Conservation (phyloP, 352 stramenopile species). For the Pythium phragmitis region DNA sequence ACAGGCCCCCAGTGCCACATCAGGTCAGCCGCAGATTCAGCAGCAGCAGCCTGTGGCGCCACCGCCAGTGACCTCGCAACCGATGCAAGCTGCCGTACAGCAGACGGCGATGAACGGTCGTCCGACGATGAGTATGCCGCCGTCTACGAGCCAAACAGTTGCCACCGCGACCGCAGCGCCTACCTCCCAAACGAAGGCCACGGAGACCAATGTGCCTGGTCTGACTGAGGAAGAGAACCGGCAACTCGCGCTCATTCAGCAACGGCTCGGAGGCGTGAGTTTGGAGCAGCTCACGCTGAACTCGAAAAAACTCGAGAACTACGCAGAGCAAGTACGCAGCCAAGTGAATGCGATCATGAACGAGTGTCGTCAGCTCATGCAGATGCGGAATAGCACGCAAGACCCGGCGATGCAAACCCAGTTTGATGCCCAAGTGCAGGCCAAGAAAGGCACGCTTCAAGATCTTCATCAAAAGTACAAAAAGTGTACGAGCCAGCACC, state of each 20-base stretch:
- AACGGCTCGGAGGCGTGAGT: conserved; percentile 64
- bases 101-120: conserved; percentile 13
- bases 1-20: background rate
- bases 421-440: conserved; percentile 69
- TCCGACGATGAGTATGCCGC: conserved; percentile 2
- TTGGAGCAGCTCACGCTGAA: conserved; percentile 75
- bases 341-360: conserved; percentile 85
- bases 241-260: conserved; percentile 70
- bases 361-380: conserved; percentile 75
- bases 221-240: conserved; percentile 66
- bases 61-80: background rate
- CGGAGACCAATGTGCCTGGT: conserved; percentile 33
- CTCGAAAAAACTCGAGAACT: conserved; percentile 82
- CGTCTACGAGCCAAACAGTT: conserved; percentile 3
- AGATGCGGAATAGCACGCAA: conserved; percentile 72
- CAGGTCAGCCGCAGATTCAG: conserved; percentile 1
- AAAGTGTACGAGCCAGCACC: conserved; percentile 71
- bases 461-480: conserved; percentile 81
- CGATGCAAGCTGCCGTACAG: conserved; percentile 25
- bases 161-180: background rate
- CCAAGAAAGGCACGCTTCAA: conserved; percentile 69
- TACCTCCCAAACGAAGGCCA: background rate
- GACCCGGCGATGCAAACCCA: conserved; percentile 56
- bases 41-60: conserved; percentile 5
- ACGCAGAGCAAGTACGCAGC: conserved; percentile 71